Evolutionary conservation across 371 early-diverging fungal genomes (phyloP).

Genomic region (Mucor velutinosus): DNA sequence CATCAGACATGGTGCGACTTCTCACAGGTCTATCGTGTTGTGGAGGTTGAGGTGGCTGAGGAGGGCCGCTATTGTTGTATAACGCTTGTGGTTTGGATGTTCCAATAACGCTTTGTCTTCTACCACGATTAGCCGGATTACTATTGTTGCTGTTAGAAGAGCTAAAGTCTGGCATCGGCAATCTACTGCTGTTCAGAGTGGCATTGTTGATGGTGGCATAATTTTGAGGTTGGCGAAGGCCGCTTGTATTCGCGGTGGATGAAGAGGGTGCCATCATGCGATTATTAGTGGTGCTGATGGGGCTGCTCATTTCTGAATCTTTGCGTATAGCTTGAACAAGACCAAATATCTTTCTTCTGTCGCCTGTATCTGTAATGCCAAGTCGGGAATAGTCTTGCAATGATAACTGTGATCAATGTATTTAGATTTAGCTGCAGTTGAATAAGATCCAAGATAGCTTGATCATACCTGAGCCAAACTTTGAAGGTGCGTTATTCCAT

Average conservation of each 20-base stretch:
- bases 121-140: slow-evolving; percentile 11
- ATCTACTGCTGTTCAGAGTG: not conserved
- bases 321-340: slow-evolving; percentile 59
- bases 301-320: slow-evolving; percentile 25
- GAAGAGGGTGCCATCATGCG: slow-evolving; percentile 13
- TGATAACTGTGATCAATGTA: slow-evolving; percentile 54
- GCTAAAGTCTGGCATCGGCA: slow-evolving; percentile 14
- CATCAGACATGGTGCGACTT: slow-evolving; percentile 45
- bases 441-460: not conserved
- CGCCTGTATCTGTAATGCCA: slow-evolving; percentile 77
- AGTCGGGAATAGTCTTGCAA: slow-evolving; percentile 82
- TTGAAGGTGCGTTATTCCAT: slow-evolving; percentile 65
- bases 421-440: not conserved
- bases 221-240: slow-evolving; percentile 31
- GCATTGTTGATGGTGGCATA: slow-evolving; percentile 8
- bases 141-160: not conserved
- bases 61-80: not conserved
- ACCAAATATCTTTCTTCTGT: slow-evolving; percentile 76
- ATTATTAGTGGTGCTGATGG: slow-evolving; percentile 9
- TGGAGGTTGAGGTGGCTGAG: slow-evolving; percentile 1
- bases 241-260: slow-evolving; percentile 27
- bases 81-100: slow-evolving; percentile 13
- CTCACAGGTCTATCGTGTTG: slow-evolving; percentile 21
- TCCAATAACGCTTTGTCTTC: slow-evolving; percentile 27
- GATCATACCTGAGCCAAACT: slow-evolving; percentile 55